Percentiles rank a stretch among this genome's conserved stretches.
Conservation (phyloP, 2,329 filamentous ascomycete species). For the Alternaria angustiovoidea region DNA sequence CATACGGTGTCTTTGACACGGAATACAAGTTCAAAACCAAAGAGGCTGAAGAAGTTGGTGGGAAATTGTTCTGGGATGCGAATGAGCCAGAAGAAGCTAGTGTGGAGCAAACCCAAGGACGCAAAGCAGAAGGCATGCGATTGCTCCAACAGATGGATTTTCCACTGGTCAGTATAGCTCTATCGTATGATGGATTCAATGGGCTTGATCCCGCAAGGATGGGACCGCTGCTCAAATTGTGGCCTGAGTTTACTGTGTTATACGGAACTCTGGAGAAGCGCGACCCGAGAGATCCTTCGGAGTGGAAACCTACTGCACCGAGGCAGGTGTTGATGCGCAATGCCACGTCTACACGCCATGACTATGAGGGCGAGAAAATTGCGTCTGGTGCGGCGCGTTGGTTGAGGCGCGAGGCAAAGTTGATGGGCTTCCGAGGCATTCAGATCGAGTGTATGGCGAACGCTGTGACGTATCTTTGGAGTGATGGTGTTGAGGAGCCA, state of each 20-base stretch:
- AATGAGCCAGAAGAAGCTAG: conserved; percentile 15
- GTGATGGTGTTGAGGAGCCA: conserved; percentile 29
- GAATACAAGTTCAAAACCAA: conserved; percentile 48
- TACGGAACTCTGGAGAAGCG: conserved; percentile 31
- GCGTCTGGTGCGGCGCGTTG: conserved; percentile 49
- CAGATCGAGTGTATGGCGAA: conserved; percentile 49
- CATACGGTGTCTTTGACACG: conserved; percentile 52
- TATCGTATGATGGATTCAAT: conserved; percentile 46
- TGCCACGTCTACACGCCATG: conserved; percentile 47
- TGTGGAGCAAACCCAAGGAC: conserved; percentile 25
- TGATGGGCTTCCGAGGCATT: conserved; percentile 44
- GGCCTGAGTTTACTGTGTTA: conserved; percentile 36
- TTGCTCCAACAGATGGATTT: conserved; percentile 51
- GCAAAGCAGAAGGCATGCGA: conserved; percentile 29
- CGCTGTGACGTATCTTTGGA: conserved; percentile 44
- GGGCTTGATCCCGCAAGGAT: conserved; percentile 37
- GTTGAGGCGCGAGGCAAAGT: conserved; percentile 49
- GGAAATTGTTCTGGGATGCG: conserved; percentile 39
- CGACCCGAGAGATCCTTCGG: conserved; percentile 34
- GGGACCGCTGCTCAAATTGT: conserved; percentile 25
- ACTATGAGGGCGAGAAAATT: conserved; percentile 46
- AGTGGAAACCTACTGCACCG: conserved; percentile 38
- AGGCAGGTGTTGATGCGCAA: conserved; percentile 49
- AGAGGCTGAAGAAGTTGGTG: conserved; percentile 36
- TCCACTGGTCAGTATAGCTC: conserved; percentile 49